Evolutionary conservation across 1,284 basidiomycete species (phyloP).

Genomic region (Boletus sp.): DNA sequence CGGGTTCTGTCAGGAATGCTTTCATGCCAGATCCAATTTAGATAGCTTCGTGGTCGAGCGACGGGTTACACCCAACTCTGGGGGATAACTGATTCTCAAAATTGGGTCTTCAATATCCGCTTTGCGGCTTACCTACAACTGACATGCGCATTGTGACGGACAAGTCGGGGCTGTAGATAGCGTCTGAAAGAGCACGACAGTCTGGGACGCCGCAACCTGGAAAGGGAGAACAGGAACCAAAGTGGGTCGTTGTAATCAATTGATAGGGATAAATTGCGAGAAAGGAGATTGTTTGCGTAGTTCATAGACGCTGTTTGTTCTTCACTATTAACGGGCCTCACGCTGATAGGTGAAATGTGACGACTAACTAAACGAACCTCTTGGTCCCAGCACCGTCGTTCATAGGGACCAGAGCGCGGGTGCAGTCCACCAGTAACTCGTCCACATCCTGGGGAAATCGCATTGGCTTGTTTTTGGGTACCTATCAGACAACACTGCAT

Average conservation of each 20-base stretch:
- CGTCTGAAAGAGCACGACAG: background rate
- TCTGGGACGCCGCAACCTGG: conserved; percentile 7
- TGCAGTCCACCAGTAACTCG: background rate
- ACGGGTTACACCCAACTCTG: conserved; percentile 1
- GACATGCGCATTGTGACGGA: conserved; percentile 9
- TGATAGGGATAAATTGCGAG: conserved; percentile 11
- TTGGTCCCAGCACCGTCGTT: background rate
- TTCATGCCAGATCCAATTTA: conserved; percentile 5
- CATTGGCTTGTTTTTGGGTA: background rate
- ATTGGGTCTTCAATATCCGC: conserved; percentile 14
- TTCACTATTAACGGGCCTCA: conserved; percentile 7
- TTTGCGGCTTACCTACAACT: conserved; percentile 19
- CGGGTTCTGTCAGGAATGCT: conserved; percentile 8
- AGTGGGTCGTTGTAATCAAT: conserved; percentile 10
- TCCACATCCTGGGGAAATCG: conserved; percentile 1
- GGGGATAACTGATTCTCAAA: conserved; percentile 2
- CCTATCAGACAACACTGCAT: background rate
- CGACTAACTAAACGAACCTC: background rate
- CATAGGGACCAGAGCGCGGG: background rate
- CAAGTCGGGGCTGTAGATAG: conserved; percentile 1
- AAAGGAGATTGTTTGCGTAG: conserved; percentile 15
- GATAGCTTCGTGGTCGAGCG: conserved; percentile 5
- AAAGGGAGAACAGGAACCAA: conserved; percentile 11
- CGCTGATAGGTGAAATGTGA: conserved; percentile 7
- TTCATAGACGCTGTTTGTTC: conserved; percentile 3